These are phyloP conservation scores for Lichtheimia ornata DNA, from an alignment of 371 early-diverging fungal genomes.

Conservation along the genomic window DNA sequence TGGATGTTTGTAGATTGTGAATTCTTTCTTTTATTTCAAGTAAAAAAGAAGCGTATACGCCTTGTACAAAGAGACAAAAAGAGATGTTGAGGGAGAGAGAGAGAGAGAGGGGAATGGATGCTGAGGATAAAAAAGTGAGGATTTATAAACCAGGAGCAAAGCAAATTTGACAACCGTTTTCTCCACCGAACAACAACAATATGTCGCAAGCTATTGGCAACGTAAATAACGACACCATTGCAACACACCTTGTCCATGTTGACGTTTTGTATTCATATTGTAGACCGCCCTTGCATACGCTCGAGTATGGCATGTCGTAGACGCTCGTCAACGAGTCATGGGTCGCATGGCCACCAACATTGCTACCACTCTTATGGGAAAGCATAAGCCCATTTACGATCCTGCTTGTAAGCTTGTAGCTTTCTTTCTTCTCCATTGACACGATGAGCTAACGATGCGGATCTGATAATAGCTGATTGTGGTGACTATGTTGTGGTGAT, in stretches of 20 bases:
- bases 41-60: too few species aligned
- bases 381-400: slow-evolving; percentile 95
- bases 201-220: slow-evolving; percentile 74
- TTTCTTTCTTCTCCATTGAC: too few species aligned
- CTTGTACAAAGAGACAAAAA: too few species aligned
- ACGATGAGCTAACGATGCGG: too few species aligned
- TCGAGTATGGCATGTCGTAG: slow-evolving; percentile 95
- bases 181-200: too few species aligned
- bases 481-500: slow-evolving; percentile 98
- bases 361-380: slow-evolving; percentile 94
- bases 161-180: too few species aligned
- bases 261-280: neutral
- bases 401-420: slow-evolving; percentile 72
- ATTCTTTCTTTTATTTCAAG: neutral
- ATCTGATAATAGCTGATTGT: slow-evolving; percentile 73
- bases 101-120: too few species aligned
- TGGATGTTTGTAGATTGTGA: neutral
- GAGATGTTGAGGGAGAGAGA: too few species aligned
- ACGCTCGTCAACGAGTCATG: slow-evolving; percentile 87
- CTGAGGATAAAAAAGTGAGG: too few species aligned
- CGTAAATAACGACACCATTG: slow-evolving; percentile 33
- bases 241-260: neutral
- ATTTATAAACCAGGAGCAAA: too few species aligned
- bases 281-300: slow-evolving; percentile 93
- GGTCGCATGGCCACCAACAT: slow-evolving; percentile 89